Base-by-base conservation (phyloP, 768 basidiomycete genomes). In the Phylloporus sp. region DNA sequence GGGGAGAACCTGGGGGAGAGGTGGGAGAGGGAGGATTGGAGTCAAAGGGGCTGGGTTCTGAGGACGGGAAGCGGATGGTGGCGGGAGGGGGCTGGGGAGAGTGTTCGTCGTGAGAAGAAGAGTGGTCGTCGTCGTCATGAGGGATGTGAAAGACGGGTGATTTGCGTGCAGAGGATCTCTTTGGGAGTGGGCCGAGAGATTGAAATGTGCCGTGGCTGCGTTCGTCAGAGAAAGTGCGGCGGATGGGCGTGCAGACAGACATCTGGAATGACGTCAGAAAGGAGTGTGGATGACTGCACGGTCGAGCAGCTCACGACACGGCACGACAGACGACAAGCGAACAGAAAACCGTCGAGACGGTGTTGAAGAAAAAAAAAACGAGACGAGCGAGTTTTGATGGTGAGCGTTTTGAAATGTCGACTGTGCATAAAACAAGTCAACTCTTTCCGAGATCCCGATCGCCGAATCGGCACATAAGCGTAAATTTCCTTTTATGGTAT, bases 181-280 rank as follows among this genome's bases (percentile, higher is more conserved):
- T 69, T 38, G 80, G 80, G 28, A 80, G 72, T 15, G 56, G 39
- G 22, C 71, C 70, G 36, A 81, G 66, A 10, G 75, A 63, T 15
- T 68, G 67, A 46, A 81, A 80, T 18, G 80, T 71, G 49, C 78
- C 79, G 18, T 68, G 61, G 32, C 72, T 71, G 41, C 58, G 60
- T 45, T 72, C 69, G 22, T 72, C 68, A 33, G 71, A 66, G 57
- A 73, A 73, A 6, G 65, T 47, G 20, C 58, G 61, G 38, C 15
- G 36, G 11, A 50, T 42, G 11, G 46, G 37, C 4, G 39, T 18
- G 9, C 48, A 54, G 32, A 33, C 20, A 20, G 48, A 5, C 63
- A 62, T 65, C 46, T 58, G 21, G 22, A 7, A 38, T 40, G 44
- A 48, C 18, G 46, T 61, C 43, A 57, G 48, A 6, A 8, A 20